phyloP scores from a whole-genome alignment of 2,329 filamentous ascomycete genomes.

The Epichloe scottii region DNA sequence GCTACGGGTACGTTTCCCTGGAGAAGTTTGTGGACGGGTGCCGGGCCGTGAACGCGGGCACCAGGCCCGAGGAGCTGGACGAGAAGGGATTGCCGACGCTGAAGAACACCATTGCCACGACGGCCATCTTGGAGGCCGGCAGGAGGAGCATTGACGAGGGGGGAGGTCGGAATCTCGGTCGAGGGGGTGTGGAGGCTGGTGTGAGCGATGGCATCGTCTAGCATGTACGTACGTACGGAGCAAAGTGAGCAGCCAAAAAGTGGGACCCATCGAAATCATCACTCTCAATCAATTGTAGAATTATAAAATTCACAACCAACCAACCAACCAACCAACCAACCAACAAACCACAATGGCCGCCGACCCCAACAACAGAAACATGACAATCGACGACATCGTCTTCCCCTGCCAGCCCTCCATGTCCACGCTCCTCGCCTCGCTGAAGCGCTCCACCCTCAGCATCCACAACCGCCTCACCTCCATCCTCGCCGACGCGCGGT shows the following conservation, averaged over 20 bases:
- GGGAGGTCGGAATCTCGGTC: conserved; percentile 58
- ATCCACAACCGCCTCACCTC: conserved; percentile 72
- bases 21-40: conserved; percentile 94
- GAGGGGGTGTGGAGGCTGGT: conserved; percentile 54
- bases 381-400: conserved; percentile 30
- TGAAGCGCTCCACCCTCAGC: conserved; percentile 66
- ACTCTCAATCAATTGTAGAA: neutral
- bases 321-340: neutral
- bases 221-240: too few relatives aligned
- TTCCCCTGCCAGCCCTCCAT: conserved; percentile 49
- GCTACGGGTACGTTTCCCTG: conserved; percentile 88
- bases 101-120: conserved; percentile 80
- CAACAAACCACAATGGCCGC: neutral
- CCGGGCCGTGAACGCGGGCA: conserved; percentile 62
- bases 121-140: conserved; percentile 81
- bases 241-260: neutral
- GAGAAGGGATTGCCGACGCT: conserved; percentile 71
- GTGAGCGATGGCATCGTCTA: conserved; percentile 14
- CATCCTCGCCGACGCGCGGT: conserved; percentile 63
- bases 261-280: neutral
- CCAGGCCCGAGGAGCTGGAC: conserved; percentile 66
- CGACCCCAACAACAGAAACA: neutral
- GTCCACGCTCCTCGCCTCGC: conserved; percentile 54
- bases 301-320: neutral
- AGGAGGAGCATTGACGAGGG: conserved; percentile 73